These are phyloP conservation scores for Cenchrus americanus DNA, from an alignment of 176 grass and related monocot genomes.

Conservation along the genomic window DNA sequence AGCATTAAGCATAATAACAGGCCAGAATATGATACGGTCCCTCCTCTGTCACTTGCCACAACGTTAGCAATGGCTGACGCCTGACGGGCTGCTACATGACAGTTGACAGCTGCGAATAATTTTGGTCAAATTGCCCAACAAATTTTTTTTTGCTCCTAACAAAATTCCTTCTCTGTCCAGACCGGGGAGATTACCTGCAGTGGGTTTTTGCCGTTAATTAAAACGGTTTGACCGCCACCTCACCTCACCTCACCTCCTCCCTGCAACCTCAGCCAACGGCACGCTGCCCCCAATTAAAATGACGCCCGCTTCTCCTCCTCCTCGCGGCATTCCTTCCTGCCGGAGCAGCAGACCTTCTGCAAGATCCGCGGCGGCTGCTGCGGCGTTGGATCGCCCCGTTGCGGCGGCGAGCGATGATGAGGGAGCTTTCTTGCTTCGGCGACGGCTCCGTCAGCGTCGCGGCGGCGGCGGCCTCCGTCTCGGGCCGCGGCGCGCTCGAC, in stretches of 20 bases:
- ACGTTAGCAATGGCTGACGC: neutral
- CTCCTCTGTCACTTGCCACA: neutral
- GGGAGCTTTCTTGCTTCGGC: slow-evolving; percentile 83
- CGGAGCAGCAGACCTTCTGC: neutral
- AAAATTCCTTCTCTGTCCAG: slow-evolving; percentile 4
- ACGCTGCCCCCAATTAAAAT: neutral
- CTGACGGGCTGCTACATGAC: neutral
- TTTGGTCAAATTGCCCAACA: neutral
- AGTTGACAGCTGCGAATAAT: neutral
- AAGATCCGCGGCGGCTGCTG: neutral
- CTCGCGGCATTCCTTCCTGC: too few relatives aligned
- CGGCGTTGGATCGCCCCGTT: neutral
- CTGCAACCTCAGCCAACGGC: slow-evolving; percentile 25
- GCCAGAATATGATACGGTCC: neutral
- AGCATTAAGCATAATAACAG: too few relatives aligned
- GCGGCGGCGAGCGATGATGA: slow-evolving; percentile 37
- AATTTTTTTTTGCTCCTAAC: neutral
- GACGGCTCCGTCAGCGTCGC: slow-evolving; percentile 60
- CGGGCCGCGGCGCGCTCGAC: slow-evolving; percentile 53
- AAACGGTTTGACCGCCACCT: neutral
- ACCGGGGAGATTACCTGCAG: neutral
- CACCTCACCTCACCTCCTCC: neutral
- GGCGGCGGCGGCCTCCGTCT: slow-evolving; percentile 28
- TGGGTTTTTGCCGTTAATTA: neutral
- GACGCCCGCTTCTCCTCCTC: neutral